Evolutionary conservation across 2,329 filamentous ascomycete species (phyloP).

Genomic region (Colletotrichum costaricense): DNA sequence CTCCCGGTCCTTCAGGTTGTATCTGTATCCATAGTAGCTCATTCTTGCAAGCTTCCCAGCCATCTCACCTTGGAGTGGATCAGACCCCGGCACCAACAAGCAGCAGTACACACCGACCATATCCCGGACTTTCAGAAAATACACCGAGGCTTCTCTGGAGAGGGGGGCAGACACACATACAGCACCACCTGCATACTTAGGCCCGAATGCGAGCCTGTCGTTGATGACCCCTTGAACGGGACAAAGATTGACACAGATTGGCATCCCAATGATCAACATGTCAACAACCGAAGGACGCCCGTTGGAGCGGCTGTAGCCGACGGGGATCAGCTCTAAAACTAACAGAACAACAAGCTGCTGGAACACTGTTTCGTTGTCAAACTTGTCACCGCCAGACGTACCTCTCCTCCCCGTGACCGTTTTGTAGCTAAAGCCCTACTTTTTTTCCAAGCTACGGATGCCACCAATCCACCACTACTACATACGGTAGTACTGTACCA

Average conservation of each 20-base stretch:
- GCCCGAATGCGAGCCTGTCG: background rate
- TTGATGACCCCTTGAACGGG: background rate
- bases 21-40: background rate
- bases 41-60: background rate
- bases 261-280: slow-evolving; percentile 4
- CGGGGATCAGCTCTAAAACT: slow-evolving; percentile 6
- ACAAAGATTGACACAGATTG: slow-evolving; percentile 10
- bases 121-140: background rate
- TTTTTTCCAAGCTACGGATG: too few relatives aligned
- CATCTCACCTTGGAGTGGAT: background rate
- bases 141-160: background rate
- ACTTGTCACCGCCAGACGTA: background rate
- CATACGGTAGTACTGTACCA: background rate
- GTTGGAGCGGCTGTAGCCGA: slow-evolving; percentile 30
- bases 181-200: background rate
- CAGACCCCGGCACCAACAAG: background rate
- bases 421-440: background rate
- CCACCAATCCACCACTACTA: too few relatives aligned
- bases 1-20: background rate
- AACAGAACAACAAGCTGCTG: background rate
- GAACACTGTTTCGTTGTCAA: background rate
- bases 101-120: background rate
- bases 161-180: background rate
- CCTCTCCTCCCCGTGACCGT: background rate
- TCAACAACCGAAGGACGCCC: background rate